Base-by-base conservation (phyloP, 1,284 basidiomycete genomes). In the Ustilago lituana region DNA sequence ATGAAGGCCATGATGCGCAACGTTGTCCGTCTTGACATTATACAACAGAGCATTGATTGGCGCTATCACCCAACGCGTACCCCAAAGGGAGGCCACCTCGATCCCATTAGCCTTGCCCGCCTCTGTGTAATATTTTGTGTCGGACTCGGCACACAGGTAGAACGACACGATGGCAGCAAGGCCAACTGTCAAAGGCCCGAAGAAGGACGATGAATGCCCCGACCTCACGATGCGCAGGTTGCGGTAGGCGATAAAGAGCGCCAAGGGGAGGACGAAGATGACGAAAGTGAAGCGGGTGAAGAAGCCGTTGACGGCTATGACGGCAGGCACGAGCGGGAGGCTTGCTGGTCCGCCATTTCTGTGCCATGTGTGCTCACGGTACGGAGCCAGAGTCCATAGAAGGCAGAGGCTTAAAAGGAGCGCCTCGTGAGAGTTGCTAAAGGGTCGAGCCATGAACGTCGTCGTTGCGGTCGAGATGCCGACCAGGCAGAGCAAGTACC, bases 1-100 rank as follows among this genome's bases (percentile, higher is more conserved):
- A 43, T 83, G 82, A 11, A 81, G 17, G 1, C 82, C 82, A 44
- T 83, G 82, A 32, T 67, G 46, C 0, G 74, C 73, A 12, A 83
- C 78, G 40, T 83, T 83, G 4, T 44, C 36, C 12, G 56, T 43
- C 20, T 59, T 50, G 8, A 74, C n/a, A 44, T 83, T 83, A 59
- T 83, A 83, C 31, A 59, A 41, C n/a, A 82, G 58, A 15, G 81
- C 70, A 41, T 80, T 81, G 56, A 81, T 35, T 0, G 82, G 82
- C 5, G 81, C 66, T 1, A 79, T 12, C 0, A 71, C 59, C 54
- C 52, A 58, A 4, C 33, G 26, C 2, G 54, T 39, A 0, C 41
- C 15, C 47, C 36, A 23, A 12, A 47, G 11, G 1, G 7, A 24
- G 14, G 56, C 53, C 20, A 54, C 41, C 10, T 50, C 9, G 10